Evolutionary conservation across 2,329 filamentous ascomycete genomes (phyloP).

Genomic region (Alternaria panax): DNA sequence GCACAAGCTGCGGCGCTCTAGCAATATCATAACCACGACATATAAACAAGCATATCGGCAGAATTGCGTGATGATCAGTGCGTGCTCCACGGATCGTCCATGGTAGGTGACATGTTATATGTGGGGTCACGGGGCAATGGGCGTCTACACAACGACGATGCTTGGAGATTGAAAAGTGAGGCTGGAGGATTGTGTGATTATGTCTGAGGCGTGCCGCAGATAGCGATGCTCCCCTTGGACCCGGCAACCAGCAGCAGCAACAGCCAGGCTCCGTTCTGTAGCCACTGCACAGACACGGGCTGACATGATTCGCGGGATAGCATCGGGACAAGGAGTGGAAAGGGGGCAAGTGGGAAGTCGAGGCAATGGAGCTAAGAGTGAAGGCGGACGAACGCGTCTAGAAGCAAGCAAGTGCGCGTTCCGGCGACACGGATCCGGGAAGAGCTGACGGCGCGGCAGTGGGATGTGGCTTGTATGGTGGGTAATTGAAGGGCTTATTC

Average conservation of each 20-base stretch:
- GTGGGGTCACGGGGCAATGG: not conserved
- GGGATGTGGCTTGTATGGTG: not conserved
- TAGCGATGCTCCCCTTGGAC: not conserved
- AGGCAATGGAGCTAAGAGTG: not conserved
- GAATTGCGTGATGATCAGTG: not conserved
- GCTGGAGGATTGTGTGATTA: not conserved
- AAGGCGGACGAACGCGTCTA: slow-evolving; percentile 3
- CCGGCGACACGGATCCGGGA: not conserved
- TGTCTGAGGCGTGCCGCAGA: not conserved
- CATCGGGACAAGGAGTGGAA: not conserved
- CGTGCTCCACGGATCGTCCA: not conserved
- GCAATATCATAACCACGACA: not conserved
- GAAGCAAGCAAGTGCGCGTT: not conserved
- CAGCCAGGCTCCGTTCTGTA: not conserved
- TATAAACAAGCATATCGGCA: not conserved
- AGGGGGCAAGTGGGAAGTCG: not conserved
- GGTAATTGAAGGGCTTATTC: not conserved
- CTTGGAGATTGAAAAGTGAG: not conserved
- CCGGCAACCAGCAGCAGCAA: not conserved
- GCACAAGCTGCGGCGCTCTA: not conserved
- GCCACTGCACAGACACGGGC: not conserved
- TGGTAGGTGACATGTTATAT: not conserved
- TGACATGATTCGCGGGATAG: not conserved
- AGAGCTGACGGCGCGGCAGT: not conserved
- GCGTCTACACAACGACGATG: not conserved